A percentile compares a stretch with the other conserved stretches of the same genome.
Evolutionary conservation across 192 early-diverging fungal species (phyloP).

Genomic region (Paraglomus occultum): DNA sequence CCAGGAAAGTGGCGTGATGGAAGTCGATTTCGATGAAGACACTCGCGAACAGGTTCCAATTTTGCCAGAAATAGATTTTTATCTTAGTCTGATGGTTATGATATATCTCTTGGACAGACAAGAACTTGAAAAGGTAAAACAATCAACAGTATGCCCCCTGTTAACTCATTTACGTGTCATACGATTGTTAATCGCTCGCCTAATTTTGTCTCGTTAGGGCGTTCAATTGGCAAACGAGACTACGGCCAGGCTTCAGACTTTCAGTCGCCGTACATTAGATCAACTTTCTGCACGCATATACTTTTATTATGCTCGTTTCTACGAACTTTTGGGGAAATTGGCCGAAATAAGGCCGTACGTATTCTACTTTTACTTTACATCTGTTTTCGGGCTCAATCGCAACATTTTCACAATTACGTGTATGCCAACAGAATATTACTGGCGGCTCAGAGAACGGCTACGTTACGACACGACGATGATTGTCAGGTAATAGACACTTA

Average conservation of each 20-base stretch:
- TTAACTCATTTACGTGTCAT: not conserved
- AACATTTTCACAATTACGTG: not conserved
- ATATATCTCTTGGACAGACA: slow-evolving; percentile 82
- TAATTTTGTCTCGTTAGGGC: slow-evolving; percentile 49
- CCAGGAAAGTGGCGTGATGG: slow-evolving; percentile 46
- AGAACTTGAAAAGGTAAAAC: slow-evolving; percentile 60
- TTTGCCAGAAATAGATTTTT: slow-evolving; percentile 82
- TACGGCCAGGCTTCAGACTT: slow-evolving; percentile 56
- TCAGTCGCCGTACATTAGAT: slow-evolving; percentile 91
- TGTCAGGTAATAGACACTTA: slow-evolving; percentile 55
- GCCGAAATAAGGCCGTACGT: slow-evolving; percentile 75
- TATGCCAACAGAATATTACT: slow-evolving; percentile 59
- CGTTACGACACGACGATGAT: slow-evolving; percentile 88
- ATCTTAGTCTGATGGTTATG: slow-evolving; percentile 77
- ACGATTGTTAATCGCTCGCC: not conserved
- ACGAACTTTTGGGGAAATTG: slow-evolving; percentile 70
- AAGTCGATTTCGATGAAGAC: slow-evolving; percentile 48
- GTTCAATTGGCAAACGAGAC: slow-evolving; percentile 63
- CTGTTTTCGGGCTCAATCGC: not conserved
- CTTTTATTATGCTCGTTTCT: slow-evolving; percentile 93
- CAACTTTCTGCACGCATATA: slow-evolving; percentile 85
- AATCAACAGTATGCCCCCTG: not conserved
- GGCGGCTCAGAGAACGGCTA: slow-evolving; percentile 86
- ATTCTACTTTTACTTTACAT: slow-evolving; percentile 20
- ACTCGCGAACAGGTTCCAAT: slow-evolving; percentile 30